Evolutionary conservation across 2,329 filamentous ascomycete genomes (phyloP), one percentile per base, ranked within the genome.

Genomic region (Penicillium hesseltinei): DNA sequence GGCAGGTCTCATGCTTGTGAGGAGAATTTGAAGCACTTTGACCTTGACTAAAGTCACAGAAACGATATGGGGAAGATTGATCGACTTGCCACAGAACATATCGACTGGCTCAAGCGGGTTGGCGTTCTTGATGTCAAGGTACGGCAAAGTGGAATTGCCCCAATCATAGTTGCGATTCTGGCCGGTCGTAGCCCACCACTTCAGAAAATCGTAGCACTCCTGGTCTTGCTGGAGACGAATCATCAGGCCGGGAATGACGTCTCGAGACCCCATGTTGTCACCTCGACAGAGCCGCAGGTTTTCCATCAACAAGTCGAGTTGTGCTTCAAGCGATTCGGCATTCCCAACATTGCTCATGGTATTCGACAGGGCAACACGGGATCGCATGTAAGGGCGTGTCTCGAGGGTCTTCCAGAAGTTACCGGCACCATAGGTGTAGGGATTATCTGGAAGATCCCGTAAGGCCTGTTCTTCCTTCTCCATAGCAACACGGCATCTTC

Each of bases 151-250:
- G 23, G 58, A 64, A 53, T 79, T 66, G 8, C 62, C 63, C 73
- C 66, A 77, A 48, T 79, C 70, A 19, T 44, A 35, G 10, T 23
- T 2, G 11, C 4, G 1, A 2, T 40, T 19, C 19, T 10, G 9
- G 25, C n/a, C 19, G 5, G 42, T 33, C 51, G 65, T 70, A 5
- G 59, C 65, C 71, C 71, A 82, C 79, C 77, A 82, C 66, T 80
- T 82, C 62, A 80, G 35, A 54, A 81, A 81, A 61, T 80, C 76
- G 62, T 80, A 81, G 62, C 74, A 77, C n/a, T 81, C 79, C 62
- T 84, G 80, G 55, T 84, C 81, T 42, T 66, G 70, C 21, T 74
- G 74, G 7, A 84, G 71, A 3, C 80, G 76, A 15, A 85, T 63
- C 54, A 78, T 72, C 10, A 80, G 42, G 0, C 64, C 59, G 0